phyloP scores from a whole-genome alignment of 176 grass and related monocot species.

The Miscanthus lutarioriparius region DNA sequence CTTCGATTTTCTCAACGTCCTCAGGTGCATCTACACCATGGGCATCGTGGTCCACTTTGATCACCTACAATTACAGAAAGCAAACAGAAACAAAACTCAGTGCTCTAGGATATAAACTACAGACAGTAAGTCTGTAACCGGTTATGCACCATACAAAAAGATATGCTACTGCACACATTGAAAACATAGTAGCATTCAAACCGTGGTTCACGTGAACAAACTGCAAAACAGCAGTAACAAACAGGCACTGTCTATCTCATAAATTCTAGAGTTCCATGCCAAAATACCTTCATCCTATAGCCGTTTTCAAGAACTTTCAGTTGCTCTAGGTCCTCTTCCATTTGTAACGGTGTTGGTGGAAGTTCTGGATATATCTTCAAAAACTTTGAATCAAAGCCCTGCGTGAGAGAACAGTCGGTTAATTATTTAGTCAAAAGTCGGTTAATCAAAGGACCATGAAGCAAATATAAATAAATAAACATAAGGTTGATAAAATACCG shows the following conservation, averaged over 20 bases:
- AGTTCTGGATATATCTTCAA: conserved; percentile 80
- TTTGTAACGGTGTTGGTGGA: conserved; percentile 69
- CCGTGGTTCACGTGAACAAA: neutral
- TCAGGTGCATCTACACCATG: conserved; percentile 91
- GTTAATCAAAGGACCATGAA: conserved; percentile 9
- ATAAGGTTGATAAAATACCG: conserved; percentile 42
- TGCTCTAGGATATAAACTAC: neutral
- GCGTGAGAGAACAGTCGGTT: neutral
- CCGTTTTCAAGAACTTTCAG: conserved; percentile 96
- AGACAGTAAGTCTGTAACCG: neutral
- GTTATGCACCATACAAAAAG: neutral
- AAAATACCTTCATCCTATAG: conserved; percentile 91
- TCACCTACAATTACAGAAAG: conserved; percentile 55
- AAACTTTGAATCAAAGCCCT: conserved; percentile 91
- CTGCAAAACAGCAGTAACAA: neutral
- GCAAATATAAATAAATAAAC: neutral
- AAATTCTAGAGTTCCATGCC: neutral
- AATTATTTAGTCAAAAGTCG: neutral
- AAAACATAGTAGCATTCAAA: neutral
- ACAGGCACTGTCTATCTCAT: neutral
- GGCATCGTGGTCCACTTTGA: conserved; percentile 94
- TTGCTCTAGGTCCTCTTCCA: conserved; percentile 96
- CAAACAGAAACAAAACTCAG: neutral
- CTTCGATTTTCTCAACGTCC: conserved; percentile 81
- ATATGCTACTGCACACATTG: neutral